Evolutionary conservation across 2,329 filamentous ascomycete genomes (phyloP), one percentile per base, ranked within the genome.

Genomic region (Claviceps fusiformis): DNA sequence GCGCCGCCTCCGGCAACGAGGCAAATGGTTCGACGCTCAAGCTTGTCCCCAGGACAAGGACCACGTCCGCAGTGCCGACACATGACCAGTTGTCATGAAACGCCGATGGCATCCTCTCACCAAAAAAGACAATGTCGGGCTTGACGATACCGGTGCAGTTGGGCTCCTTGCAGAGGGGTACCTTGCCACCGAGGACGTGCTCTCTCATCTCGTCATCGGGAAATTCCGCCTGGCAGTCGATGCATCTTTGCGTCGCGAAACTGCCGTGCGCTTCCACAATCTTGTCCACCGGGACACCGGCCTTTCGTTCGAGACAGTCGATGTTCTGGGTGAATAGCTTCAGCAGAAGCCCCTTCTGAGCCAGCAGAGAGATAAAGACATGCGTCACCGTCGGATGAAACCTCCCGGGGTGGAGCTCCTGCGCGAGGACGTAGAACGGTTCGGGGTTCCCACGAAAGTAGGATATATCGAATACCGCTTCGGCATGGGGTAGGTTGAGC

Each of bases 241-340:
- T 91, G 68, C 93, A 98, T 60, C 85, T 80, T 71, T 97, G 92
- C 0, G 80, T 82, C 27, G 92, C 92, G 67, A 97, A 98, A 67
- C 89, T 95, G 49, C 93, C 93, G 68, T 98, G 93, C 0, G 93
- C 93, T 70, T 97, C 92, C 37, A 98, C 78, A 52, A 98, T 91
- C 68, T 80, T 83, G 2, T 92, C 83, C 0, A 74, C 77, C 0
- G 90, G 87, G 0, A 98, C 83, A 31, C 93, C 93, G 13, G 92
- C 93, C 61, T 81, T 78, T 27, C 91, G 82, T 71, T 98, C 93
- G 13, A 98, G 78, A 64, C 90, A 95, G 72, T 98, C 93, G 61
- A 98, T 97, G 65, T 98, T 98, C 67, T 98, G 93, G 0, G 93
- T 96, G 69, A 97, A 98, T 54, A 93, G 80, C 75, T 90, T 93